Evolutionary conservation across 176 grass and related monocot genomes (phyloP).

Genomic region (Musa acuminata): DNA sequence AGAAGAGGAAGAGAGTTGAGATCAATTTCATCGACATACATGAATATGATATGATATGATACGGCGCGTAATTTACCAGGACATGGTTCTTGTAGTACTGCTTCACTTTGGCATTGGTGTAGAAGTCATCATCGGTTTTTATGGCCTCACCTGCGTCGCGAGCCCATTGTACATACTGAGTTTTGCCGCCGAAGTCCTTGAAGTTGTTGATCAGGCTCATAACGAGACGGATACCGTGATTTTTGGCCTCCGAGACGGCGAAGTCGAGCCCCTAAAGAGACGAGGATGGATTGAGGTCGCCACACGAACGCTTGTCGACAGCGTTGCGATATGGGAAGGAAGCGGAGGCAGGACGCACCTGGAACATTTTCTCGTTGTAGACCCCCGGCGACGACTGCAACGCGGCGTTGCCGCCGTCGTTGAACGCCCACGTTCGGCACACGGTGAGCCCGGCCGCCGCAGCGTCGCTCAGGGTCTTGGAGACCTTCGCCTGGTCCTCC

Average conservation of each 20-base stretch:
- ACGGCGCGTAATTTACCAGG: conserved; percentile 24
- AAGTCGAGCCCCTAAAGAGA: conserved; percentile 60
- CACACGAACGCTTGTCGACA: too few species aligned
- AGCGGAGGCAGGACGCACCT: conserved; percentile 16
- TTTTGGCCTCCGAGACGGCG: conserved; percentile 51
- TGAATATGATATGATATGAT: background rate
- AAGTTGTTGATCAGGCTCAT: conserved; percentile 77
- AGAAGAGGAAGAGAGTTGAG: background rate
- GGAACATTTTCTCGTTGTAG: conserved; percentile 64
- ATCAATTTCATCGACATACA: background rate
- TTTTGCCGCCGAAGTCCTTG: conserved; percentile 56
- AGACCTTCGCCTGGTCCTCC: conserved; percentile 24
- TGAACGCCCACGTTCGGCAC: conserved; percentile 63
- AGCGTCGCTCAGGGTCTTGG: conserved; percentile 41
- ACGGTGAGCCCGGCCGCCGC: conserved; percentile 41
- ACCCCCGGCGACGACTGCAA: conserved; percentile 55
- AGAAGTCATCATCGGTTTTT: conserved; percentile 56
- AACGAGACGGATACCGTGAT: conserved; percentile 48
- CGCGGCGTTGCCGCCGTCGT: conserved; percentile 45
- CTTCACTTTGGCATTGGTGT: conserved; percentile 44
- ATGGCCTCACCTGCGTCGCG: conserved; percentile 24
- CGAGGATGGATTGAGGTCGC: background rate
- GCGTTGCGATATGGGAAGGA: background rate
- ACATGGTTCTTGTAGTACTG: conserved; percentile 64
- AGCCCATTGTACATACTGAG: conserved; percentile 71